Conservation (phyloP, 2,329 filamentous ascomycete species). For the Colletotrichum coccodes region DNA sequence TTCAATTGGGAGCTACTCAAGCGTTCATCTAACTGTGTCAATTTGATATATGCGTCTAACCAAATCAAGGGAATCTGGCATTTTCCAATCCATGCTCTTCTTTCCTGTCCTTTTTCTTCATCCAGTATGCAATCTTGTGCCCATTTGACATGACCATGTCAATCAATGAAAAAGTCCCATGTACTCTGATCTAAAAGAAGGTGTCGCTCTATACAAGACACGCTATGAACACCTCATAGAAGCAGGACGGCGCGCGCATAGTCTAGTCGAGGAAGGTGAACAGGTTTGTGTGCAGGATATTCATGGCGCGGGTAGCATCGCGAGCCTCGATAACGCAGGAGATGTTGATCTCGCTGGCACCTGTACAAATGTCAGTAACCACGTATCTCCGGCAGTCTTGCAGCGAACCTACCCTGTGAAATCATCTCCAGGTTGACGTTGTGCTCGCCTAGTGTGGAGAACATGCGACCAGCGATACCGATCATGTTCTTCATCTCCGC, state of each 20-base stretch:
- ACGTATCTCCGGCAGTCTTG: constrained; percentile 59
- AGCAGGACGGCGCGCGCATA: neutral
- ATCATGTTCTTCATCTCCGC: constrained; percentile 98
- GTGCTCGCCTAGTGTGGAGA: constrained; percentile 91
- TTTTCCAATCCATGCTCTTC: constrained; percentile 12
- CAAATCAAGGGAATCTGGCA: neutral
- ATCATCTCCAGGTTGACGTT: constrained; percentile 99
- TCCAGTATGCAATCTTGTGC: constrained; percentile 8
- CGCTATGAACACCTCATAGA: neutral
- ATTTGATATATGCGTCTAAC: neutral
- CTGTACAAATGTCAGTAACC: constrained; percentile 55
- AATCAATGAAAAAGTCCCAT: neutral
- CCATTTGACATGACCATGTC: neutral
- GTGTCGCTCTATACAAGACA: constrained; percentile 6
- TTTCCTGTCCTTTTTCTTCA: neutral
- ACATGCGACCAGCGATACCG: constrained; percentile 93
- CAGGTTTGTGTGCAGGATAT: constrained; percentile 94
- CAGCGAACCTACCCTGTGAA: constrained; percentile 78
- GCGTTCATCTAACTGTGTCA: neutral
- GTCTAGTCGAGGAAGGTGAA: constrained; percentile 89
- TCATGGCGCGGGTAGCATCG: constrained; percentile 93
- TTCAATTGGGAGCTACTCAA: neutral
- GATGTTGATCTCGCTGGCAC: constrained; percentile 98
- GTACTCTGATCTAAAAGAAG: constrained; percentile 8
- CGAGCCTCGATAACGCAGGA: constrained; percentile 95